These are phyloP conservation scores for Ceratobasidium sp. DNA, from an alignment of 1,284 basidiomycete genomes.

Conservation along the genomic window DNA sequence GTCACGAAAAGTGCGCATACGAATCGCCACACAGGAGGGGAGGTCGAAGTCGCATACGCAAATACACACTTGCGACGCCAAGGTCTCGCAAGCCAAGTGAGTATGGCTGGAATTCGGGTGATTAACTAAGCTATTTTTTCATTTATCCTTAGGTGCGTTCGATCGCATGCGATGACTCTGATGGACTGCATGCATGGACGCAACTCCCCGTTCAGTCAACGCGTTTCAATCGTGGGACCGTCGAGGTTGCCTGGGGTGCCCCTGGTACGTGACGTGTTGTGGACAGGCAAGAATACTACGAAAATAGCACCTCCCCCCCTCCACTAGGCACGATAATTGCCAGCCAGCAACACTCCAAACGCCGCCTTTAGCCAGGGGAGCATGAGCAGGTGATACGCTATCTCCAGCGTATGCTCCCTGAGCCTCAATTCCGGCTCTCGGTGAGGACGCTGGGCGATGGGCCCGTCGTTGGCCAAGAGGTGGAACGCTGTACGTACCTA, in stretches of 20 bases:
- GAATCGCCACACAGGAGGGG: conserved; percentile 2
- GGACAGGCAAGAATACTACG: background rate
- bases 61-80: conserved; percentile 14
- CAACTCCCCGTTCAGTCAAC: background rate
- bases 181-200: background rate
- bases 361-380: background rate
- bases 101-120: background rate
- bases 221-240: background rate
- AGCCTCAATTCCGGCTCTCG: background rate
- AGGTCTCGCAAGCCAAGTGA: background rate
- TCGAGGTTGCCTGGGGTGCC: background rate
- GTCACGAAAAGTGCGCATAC: background rate
- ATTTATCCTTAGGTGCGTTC: background rate
- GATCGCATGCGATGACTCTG: background rate
- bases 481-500: background rate
- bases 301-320: background rate
- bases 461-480: background rate
- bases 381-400: conserved; percentile 2
- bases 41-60: background rate
- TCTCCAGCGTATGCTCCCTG: background rate
- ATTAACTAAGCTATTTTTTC: background rate
- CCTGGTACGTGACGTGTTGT: background rate
- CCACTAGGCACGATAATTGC: background rate
- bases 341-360: background rate
- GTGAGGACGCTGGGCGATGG: background rate